Base-by-base conservation (phyloP, 1,139 yeast species). In the Meyerozyma athensensis region DNA sequence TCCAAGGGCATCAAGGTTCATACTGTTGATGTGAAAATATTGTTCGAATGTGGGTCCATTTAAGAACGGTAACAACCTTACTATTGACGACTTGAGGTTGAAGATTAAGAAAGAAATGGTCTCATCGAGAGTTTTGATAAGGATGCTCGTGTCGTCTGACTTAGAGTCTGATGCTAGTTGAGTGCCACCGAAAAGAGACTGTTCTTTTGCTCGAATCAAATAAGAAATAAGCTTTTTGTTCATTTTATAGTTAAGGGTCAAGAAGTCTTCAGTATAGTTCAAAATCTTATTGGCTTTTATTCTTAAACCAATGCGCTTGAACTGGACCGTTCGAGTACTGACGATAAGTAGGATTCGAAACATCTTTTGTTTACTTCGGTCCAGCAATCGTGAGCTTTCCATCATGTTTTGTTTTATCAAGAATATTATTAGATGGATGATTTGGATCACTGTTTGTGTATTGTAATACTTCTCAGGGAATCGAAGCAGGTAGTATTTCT, bases 41-140 rank as follows among this genome's bases (percentile, higher is more conserved):
- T 66, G 66, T 42, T 71, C 74, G 30, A 71, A 53, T 7, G 61
- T 48, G 1, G 59, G 62, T 0, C 75, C 74, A 43, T 69, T 66
- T 34, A 66, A 40, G 20, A 48, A 45, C 0, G 73, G 72, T 7
- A 70, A 42, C 7, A 69, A 41, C 19, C 56, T 56, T 2, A 53
- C 43, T n/a, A 68, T 55, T 4, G 65, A 59, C 16, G 49, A 39
- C 37, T 48, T 56, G 26, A 65, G 39, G 39, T 64, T 63, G 37
- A 64, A 50, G 17, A 52, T 55, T 26, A 68, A 43, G 30, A 65
- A 56, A 32, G 19, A 46, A 36, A 7, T 42, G 35, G 14, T 39
- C 18, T 48, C 45, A 14, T 48, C 41, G 7, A 41, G 19, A 4
- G 23, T 13, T 17, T 36, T 20, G 30, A 16, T 7, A 33, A 33